Conservation (phyloP, 148 eudicot species). For the Amaranthus cruentus region DNA sequence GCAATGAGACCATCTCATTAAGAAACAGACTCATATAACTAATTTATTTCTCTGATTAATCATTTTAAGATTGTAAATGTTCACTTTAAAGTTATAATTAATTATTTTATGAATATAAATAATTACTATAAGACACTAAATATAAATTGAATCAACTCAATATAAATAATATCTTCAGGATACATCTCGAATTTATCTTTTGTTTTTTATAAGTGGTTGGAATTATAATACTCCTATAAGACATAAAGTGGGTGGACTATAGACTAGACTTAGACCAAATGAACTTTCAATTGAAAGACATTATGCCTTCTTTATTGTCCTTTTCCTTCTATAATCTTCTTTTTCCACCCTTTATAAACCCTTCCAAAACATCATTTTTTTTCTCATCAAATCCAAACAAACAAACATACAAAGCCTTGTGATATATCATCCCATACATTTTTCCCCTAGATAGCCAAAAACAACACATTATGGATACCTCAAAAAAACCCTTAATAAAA, state of each 20-base stretch:
- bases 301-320: conserved; percentile 2
- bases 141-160: background rate
- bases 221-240: too few species aligned
- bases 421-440: background rate
- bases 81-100: too few species aligned
- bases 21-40: too few species aligned
- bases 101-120: too few species aligned
- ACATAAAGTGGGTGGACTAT: background rate
- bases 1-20: too few species aligned
- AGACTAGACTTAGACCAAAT: background rate
- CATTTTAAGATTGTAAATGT: too few species aligned
- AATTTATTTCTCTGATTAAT: too few species aligned
- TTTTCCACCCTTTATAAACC: conserved; percentile 16
- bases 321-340: conserved; percentile 15
- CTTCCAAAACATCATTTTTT: background rate
- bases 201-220: too few species aligned
- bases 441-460: background rate
- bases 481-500: conserved; percentile 30
- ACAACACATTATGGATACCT: conserved; percentile 32
- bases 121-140: background rate
- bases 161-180: too few species aligned
- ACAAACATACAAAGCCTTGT: too few species aligned
- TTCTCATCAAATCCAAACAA: background rate
- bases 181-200: too few species aligned
- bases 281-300: conserved; percentile 13